Conservation (phyloP, 2,329 filamentous ascomycete species). For the Colletotrichum sublineola region DNA sequence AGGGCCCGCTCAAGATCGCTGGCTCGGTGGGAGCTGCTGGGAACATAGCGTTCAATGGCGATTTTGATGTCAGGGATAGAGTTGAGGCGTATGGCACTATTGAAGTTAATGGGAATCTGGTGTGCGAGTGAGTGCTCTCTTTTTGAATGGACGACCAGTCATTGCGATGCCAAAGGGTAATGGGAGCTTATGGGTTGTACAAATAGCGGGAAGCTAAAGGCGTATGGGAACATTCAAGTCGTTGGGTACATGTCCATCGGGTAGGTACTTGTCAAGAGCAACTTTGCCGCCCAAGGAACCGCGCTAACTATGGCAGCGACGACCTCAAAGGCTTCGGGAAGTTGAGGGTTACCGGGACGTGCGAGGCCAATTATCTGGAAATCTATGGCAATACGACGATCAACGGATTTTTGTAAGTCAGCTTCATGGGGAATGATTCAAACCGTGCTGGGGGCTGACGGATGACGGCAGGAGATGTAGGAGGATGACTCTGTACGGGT, state of each 20-base stretch:
- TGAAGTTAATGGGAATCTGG: conserved; percentile 57
- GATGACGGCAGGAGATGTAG: conserved; percentile 54
- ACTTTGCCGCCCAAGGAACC: neutral
- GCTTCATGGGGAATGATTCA: neutral
- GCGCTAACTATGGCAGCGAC: conserved; percentile 48
- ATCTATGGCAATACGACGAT: conserved; percentile 62
- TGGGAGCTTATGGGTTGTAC: neutral
- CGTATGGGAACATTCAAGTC: conserved; percentile 61
- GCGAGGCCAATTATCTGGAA: conserved; percentile 59
- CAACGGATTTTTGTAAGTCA: conserved; percentile 58
- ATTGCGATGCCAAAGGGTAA: neutral
- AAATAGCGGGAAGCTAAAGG: conserved; percentile 58
- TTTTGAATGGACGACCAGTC: no score
- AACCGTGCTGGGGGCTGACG: conserved; percentile 34
- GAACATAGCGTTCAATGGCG: conserved; percentile 59
- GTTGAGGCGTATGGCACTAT: conserved; percentile 63
- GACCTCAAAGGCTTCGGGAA: conserved; percentile 63
- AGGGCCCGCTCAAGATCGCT: conserved; percentile 61
- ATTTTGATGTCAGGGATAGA: conserved; percentile 59
- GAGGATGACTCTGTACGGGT: conserved; percentile 60
- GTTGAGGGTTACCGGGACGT: conserved; percentile 57
- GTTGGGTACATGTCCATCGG: conserved; percentile 55
- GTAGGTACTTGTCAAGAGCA: conserved; percentile 46
- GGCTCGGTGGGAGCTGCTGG: conserved; percentile 62
- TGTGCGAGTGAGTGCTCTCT: conserved; percentile 55